Percentiles rank a stretch among this genome's conserved stretches.
Conservation (phyloP, 176 grass and related monocot genomes). For the Musa acuminata region DNA sequence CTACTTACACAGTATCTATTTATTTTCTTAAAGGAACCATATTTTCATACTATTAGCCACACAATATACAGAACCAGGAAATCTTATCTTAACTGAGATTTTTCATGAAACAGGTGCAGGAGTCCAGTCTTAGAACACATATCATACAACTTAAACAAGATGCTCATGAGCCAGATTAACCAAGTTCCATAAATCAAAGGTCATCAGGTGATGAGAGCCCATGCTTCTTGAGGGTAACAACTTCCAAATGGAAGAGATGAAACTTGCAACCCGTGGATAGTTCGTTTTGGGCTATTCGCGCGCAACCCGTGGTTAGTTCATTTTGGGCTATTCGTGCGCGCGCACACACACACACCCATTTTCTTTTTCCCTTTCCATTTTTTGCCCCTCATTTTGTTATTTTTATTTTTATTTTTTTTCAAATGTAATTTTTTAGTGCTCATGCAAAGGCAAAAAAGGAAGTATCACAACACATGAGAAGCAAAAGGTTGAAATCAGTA, state of each 20-base stretch:
- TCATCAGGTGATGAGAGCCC: neutral
- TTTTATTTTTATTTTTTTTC: neutral
- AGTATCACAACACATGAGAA: neutral
- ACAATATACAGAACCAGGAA: too few species aligned
- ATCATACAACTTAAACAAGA: slow-evolving; percentile 49
- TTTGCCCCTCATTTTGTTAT: neutral
- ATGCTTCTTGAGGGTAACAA: neutral
- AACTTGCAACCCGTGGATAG: neutral
- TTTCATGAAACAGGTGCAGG: slow-evolving; percentile 49
- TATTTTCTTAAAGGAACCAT: too few species aligned
- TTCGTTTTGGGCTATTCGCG: neutral
- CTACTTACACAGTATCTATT: too few species aligned
- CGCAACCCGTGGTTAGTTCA: neutral
- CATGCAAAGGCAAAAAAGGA: neutral
- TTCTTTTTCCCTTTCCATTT: neutral
- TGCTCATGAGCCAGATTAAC: neutral
- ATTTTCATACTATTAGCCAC: too few species aligned
- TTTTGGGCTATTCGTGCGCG: neutral
- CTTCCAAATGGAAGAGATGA: neutral
- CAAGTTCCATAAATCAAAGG: neutral
- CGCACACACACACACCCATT: neutral
- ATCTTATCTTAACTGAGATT: neutral
- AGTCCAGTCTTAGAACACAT: slow-evolving; percentile 82
- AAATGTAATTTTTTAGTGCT: neutral
- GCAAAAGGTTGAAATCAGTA: neutral